phyloP scores from a whole-genome alignment of 176 grass and related monocot species.

The Typha latifolia region DNA sequence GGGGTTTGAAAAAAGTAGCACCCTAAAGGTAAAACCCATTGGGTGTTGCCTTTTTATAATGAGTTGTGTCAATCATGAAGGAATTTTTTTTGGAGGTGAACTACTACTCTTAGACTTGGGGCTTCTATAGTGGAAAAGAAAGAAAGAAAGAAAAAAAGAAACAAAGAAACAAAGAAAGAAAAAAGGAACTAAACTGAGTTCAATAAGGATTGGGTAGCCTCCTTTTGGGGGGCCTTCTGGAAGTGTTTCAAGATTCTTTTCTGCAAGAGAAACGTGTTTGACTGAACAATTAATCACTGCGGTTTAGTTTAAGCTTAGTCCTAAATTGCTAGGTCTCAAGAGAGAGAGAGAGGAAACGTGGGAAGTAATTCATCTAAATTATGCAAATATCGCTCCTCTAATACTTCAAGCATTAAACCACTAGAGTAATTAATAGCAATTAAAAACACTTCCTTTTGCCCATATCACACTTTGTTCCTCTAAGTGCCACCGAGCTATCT shows the following conservation, averaged over 20 bases:
- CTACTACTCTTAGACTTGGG: conserved; percentile 21
- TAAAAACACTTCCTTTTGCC: conserved; percentile 19
- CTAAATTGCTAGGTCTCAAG: conserved; percentile 3
- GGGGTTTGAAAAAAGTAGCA: conserved; percentile 9
- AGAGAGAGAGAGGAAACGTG: conserved; percentile 3
- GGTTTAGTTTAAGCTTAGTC: conserved; percentile 4
- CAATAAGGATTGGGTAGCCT: conserved; percentile 10
- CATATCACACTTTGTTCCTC: conserved; percentile 20
- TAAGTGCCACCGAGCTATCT: conserved; percentile 32
- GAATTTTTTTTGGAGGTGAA: conserved; percentile 25
- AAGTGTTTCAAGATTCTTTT: conserved; percentile 80
- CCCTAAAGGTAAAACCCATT: conserved; percentile 14
- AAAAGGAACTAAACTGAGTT: conserved; percentile 14
- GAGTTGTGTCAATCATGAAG: conserved; percentile 40
- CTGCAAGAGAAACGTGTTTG: conserved; percentile 92
- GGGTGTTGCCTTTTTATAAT: conserved; percentile 45
- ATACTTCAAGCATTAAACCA: background rate
- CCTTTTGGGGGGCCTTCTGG: conserved; percentile 29
- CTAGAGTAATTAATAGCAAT: conserved; percentile 28
- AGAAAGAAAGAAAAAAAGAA: conserved; percentile 7
- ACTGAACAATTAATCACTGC: conserved; percentile 84
- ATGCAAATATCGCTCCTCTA: background rate
- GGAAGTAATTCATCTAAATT: background rate
- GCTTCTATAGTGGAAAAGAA: background rate
- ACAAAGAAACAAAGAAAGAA: background rate